Conservation (phyloP, 2,329 filamentous ascomycete genomes). For the Colletotrichum karsti region DNA sequence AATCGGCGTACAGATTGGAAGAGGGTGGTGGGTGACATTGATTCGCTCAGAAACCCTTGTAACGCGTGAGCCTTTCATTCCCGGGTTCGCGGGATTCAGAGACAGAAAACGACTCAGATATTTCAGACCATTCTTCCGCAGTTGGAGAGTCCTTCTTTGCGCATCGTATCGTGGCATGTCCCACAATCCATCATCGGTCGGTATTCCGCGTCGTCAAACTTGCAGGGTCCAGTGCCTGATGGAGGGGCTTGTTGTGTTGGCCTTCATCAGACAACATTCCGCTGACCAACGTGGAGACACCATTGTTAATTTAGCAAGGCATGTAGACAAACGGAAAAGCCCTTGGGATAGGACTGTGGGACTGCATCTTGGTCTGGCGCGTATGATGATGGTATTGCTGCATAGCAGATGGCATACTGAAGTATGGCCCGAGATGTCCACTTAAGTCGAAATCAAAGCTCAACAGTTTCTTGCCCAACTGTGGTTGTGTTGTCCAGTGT, state of each 20-base stretch:
- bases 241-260: neutral
- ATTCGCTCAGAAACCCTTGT: neutral
- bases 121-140: slow-evolving; percentile 9
- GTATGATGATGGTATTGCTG: no score
- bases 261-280: no score
- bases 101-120: slow-evolving; percentile 8
- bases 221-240: neutral
- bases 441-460: no score
- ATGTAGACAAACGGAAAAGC: no score
- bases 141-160: neutral
- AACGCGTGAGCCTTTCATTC: neutral
- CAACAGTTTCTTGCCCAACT: no score
- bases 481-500: neutral
- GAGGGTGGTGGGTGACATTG: neutral
- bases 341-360: no score
- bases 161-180: neutral
- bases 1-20: neutral
- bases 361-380: no score
- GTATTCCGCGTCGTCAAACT: neutral
- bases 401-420: no score
- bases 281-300: no score
- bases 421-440: no score
- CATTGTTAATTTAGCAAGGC: no score
- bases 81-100: neutral
- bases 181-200: neutral